phyloP scores from a whole-genome alignment of 2,329 filamentous ascomycete genomes.

The Talaromyces funiculosus region DNA sequence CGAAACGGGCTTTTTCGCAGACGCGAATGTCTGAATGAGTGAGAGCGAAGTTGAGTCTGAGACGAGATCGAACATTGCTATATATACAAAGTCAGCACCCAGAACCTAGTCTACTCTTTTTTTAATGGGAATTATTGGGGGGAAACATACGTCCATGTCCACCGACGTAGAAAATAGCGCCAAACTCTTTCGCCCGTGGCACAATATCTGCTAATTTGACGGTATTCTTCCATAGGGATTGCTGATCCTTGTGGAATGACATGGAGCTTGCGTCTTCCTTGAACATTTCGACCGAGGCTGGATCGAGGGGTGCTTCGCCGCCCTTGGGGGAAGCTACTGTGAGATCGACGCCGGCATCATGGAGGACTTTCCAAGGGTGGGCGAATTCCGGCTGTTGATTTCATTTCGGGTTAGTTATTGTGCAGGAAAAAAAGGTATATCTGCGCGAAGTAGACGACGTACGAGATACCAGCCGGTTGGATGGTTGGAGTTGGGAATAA shows the following conservation, averaged over 20 bases:
- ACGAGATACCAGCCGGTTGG: slow-evolving; percentile 69
- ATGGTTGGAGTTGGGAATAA: slow-evolving; percentile 38
- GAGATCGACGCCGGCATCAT: slow-evolving; percentile 47
- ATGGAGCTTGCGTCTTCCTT: slow-evolving; percentile 48
- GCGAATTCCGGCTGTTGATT: slow-evolving; percentile 50
- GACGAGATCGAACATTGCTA: slow-evolving; percentile 48
- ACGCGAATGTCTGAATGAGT: slow-evolving; percentile 45
- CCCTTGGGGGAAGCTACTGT: slow-evolving; percentile 59
- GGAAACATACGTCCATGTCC: slow-evolving; percentile 50
- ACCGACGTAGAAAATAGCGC: slow-evolving; percentile 57
- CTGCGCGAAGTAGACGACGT: slow-evolving; percentile 20
- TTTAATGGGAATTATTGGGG: neutral
- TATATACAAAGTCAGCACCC: neutral
- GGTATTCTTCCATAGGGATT: slow-evolving; percentile 60
- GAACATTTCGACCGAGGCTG: slow-evolving; percentile 50
- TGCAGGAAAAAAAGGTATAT: too few relatives aligned
- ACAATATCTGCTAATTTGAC: slow-evolving; percentile 52
- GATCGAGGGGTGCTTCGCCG: slow-evolving; percentile 58
- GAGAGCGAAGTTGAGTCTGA: slow-evolving; percentile 37
- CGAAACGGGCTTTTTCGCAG: slow-evolving; percentile 44
- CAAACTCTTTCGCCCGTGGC: slow-evolving; percentile 56
- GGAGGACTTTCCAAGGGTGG: slow-evolving; percentile 58
- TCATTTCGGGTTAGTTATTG: neutral
- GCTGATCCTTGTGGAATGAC: slow-evolving; percentile 53
- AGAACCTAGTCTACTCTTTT: neutral